Base-by-base conservation (phyloP, 2,329 filamentous ascomycete genomes). In the Sclerotinia trifoliorum region DNA sequence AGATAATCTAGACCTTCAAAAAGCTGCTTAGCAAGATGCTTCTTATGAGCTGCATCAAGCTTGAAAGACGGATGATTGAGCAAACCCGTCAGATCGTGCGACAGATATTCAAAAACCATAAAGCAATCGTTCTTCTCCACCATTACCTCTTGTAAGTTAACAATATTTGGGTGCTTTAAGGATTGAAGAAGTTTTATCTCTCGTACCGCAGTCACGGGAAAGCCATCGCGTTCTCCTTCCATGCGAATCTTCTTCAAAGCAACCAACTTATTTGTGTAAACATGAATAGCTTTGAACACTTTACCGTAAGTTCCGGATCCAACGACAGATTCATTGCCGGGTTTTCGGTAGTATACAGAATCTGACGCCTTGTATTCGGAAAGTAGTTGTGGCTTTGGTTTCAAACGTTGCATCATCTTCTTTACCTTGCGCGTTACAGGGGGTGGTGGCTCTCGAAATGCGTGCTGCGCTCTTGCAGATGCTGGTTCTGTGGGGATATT, bases 21-120 rank as follows among this genome's bases (percentile, higher is more conserved):
- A 72, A 99, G 86, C 76, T 99, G 95, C 77, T 89, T 91, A 0
- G 93, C 93, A 46, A 99, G 84, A 77, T 99, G 89, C 79, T 99
- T 99, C 80, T 93, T 96, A 78, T 98, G 94, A 0, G 90, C 88
- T 5, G 88, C 82, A 49, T 95, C 91, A 19, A 99, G 86, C 69
- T 89, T 90, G 80, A 97, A 99, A 0, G 90, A 90, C 0, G 95
- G 95, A 76, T 99, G 95, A 75, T 98, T 98, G 70, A 99, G 86
- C 44, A 99, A 83, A 19, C 95, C 95, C 3, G 95, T 99, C 70
- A 99, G 83, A 78, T 99, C 95, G 78, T 99, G 95, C 1, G 95
- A 94, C 44, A 98, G 85, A 77, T 99, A 99, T 78, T 99, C 95
- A 73, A 99, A 99, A 3, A 99, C 95, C 95, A 99, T 99, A 80